phyloP scores from a whole-genome alignment of 257 asterid species.

The Striga asiatica region DNA sequence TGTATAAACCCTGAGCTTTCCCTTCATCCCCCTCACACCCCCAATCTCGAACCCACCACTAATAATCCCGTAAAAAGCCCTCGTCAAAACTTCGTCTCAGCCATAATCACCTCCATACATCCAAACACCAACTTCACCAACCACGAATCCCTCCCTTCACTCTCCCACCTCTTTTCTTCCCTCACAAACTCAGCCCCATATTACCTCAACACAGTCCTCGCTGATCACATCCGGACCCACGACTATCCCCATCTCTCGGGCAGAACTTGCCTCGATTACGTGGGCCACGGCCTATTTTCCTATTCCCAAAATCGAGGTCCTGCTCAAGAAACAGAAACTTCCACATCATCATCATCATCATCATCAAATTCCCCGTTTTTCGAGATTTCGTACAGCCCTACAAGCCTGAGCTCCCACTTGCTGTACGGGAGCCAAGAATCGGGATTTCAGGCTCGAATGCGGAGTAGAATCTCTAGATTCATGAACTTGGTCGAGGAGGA shows the following conservation, averaged over 20 bases:
- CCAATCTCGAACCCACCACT: constrained; percentile 6
- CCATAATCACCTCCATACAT: constrained; percentile 35
- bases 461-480: constrained; percentile 40
- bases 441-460: constrained; percentile 30
- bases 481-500: constrained; percentile 65
- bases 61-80: constrained; percentile 1
- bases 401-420: constrained; percentile 32
- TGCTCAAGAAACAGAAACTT: constrained; percentile 13
- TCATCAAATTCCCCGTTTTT: constrained; percentile 38
- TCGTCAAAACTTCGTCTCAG: constrained; percentile 27
- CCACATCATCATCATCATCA: constrained; percentile 48
- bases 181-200: constrained; percentile 31
- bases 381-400: constrained; percentile 33
- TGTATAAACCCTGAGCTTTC: constrained; percentile 16
- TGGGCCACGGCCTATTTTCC: constrained; percentile 77
- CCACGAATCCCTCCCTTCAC: constrained; percentile 65
- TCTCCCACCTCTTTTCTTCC: constrained; percentile 15
- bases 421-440: constrained; percentile 33
- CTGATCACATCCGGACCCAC: constrained; percentile 47
- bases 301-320: constrained; percentile 29
- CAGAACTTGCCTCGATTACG: constrained; percentile 62
- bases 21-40: background rate
- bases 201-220: constrained; percentile 27
- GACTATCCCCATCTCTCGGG: constrained; percentile 48
- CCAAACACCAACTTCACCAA: constrained; percentile 49